Percentiles rank a stretch among this genome's conserved stretches.
phyloP scores from a whole-genome alignment of 352 stramenopile genomes.

The Phytophthora hybrid region DNA sequence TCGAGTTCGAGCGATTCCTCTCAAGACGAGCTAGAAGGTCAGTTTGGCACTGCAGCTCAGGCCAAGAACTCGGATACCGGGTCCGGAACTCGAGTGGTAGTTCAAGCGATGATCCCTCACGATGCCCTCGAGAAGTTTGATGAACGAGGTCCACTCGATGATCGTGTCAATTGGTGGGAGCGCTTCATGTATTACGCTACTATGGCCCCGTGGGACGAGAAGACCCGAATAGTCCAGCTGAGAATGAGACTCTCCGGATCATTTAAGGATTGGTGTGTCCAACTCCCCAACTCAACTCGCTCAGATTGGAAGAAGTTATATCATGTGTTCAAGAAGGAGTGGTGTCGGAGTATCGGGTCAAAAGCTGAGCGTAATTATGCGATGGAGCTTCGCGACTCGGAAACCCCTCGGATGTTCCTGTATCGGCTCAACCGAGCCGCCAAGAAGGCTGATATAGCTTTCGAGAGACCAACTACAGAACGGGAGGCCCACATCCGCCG shows the following conservation, averaged over 20 bases:
- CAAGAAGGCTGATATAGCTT: neutral
- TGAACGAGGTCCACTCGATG: neutral
- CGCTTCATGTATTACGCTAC: constrained; percentile 9
- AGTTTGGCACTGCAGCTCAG: too few species aligned
- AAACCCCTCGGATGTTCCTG: neutral
- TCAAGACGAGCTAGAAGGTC: too few species aligned
- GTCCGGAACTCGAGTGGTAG: too few species aligned
- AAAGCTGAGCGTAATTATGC: neutral
- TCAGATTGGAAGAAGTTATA: neutral
- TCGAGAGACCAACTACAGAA: neutral
- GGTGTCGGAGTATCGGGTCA: neutral
- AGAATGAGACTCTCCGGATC: constrained; percentile 1
- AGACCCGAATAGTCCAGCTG: neutral
- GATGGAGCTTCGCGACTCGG: neutral
- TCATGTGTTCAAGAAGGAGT: neutral
- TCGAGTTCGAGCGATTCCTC: too few species aligned
- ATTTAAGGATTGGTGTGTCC: neutral
- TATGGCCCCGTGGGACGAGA: constrained; percentile 2
- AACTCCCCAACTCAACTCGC: neutral
- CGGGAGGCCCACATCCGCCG: neutral
- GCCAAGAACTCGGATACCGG: too few species aligned
- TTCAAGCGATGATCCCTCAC: too few species aligned
- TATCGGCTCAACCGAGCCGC: neutral
- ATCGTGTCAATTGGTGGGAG: constrained; percentile 9
- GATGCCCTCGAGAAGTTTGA: neutral